phyloP scores from a whole-genome alignment of 805 yeast genomes.

The Saccharomycopsis oosterbeekiorum region DNA sequence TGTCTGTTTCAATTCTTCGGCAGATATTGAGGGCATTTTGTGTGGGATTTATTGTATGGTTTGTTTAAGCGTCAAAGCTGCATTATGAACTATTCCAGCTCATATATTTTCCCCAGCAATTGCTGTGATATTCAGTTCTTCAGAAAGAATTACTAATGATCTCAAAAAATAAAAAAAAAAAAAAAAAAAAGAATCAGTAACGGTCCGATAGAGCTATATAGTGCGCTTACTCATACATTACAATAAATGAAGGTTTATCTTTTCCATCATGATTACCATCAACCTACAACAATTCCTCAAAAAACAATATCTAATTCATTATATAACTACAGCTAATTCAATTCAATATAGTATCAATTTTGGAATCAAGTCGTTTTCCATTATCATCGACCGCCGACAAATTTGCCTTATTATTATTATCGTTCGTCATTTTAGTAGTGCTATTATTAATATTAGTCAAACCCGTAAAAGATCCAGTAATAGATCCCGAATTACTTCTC shows the following conservation, averaged over 20 bases:
- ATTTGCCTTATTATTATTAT: background rate
- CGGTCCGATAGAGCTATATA: background rate
- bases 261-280: background rate
- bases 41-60: background rate
- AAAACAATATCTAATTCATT: background rate
- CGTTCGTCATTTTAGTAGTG: background rate
- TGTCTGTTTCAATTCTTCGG: constrained; percentile 8
- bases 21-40: background rate
- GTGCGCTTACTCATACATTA: background rate
- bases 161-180: background rate
- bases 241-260: background rate
- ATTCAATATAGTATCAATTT: constrained; percentile 8
- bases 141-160: background rate
- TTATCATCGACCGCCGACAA: background rate
- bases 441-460: background rate
- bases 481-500: constrained; percentile 2
- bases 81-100: no score
- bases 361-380: constrained; percentile 5
- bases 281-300: background rate
- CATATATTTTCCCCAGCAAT: background rate
- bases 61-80: background rate
- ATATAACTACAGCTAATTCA: background rate
- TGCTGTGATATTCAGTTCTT: background rate
- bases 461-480: background rate
- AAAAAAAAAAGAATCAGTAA: background rate